These are phyloP conservation scores for Paecilomyces sp. DNA, from an alignment of 2,329 filamentous ascomycete genomes.

Conservation along the genomic window DNA sequence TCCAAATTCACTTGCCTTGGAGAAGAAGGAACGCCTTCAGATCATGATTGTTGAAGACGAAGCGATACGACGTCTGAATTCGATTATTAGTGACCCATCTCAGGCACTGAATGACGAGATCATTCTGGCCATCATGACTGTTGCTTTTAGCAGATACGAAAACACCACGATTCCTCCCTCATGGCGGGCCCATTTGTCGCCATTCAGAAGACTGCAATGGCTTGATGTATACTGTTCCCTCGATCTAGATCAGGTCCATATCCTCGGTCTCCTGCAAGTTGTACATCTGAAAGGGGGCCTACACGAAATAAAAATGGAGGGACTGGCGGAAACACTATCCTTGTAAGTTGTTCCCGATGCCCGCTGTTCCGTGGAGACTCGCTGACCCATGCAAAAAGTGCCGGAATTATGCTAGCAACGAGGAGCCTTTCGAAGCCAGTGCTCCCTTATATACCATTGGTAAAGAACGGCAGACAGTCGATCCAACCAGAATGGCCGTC, in stretches of 20 bases:
- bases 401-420: slow-evolving; percentile 13
- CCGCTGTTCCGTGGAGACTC: neutral
- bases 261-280: slow-evolving; percentile 16
- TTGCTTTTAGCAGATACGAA: slow-evolving; percentile 15
- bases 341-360: slow-evolving; percentile 1
- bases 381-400: neutral
- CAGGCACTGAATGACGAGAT: slow-evolving; percentile 15
- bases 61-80: slow-evolving; percentile 15
- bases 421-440: slow-evolving; percentile 13
- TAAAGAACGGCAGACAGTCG: slow-evolving; percentile 6
- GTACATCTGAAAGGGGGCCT: slow-evolving; percentile 16
- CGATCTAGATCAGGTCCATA: slow-evolving; percentile 13
- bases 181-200: slow-evolving; percentile 11
- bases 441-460: slow-evolving; percentile 12
- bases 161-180: slow-evolving; percentile 6
- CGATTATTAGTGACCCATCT: slow-evolving; percentile 10
- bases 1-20: slow-evolving; percentile 2
- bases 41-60: slow-evolving; percentile 10
- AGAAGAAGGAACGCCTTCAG: slow-evolving; percentile 6
- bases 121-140: slow-evolving; percentile 14
- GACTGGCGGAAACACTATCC: slow-evolving; percentile 15
- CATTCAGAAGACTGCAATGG: slow-evolving; percentile 14
- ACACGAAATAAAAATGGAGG: slow-evolving; percentile 12
- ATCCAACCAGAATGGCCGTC: slow-evolving; percentile 8
- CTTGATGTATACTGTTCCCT: slow-evolving; percentile 16